These are phyloP conservation scores for Russula ochroleuca DNA, from an alignment of 768 basidiomycete genomes.

Conservation along the genomic window DNA sequence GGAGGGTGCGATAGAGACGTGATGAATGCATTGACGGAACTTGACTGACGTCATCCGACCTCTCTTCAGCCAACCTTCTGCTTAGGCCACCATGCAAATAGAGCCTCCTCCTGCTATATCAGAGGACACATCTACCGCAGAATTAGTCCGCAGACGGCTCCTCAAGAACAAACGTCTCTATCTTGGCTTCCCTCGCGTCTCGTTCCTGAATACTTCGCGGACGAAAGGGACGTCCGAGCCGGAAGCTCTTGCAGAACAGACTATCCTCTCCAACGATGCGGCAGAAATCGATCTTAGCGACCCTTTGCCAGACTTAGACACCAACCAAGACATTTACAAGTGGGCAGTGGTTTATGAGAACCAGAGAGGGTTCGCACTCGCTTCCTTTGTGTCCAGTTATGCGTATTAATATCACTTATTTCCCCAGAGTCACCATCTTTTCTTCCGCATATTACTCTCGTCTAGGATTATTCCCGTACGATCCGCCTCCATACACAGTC, in stretches of 20 bases:
- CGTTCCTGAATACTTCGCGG: background rate
- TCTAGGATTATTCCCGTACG: conserved; percentile 61
- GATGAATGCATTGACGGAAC: background rate
- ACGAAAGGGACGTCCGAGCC: background rate
- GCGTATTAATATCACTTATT: background rate
- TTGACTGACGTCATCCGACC: conserved; percentile 9
- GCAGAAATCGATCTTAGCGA: conserved; percentile 16
- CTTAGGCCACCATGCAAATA: conserved; percentile 7
- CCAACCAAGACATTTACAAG: conserved; percentile 51
- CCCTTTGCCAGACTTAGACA: conserved; percentile 15
- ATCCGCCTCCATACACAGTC: conserved; percentile 70
- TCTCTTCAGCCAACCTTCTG: too few relatives aligned
- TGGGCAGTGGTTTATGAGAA: conserved; percentile 84
- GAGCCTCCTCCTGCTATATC: conserved; percentile 14
- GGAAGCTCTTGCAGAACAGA: background rate
- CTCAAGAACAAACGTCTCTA: background rate
- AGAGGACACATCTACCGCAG: conserved; percentile 6
- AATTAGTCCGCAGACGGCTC: conserved; percentile 10
- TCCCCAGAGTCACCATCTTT: conserved; percentile 55
- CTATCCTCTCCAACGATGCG: background rate
- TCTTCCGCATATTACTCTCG: conserved; percentile 70
- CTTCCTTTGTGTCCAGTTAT: background rate
- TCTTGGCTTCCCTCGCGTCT: background rate
- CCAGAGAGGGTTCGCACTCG: conserved; percentile 59
- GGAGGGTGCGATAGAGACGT: background rate